Conservation (phyloP, 192 early-diverging fungal species). For the Backusella australiensis region DNA sequence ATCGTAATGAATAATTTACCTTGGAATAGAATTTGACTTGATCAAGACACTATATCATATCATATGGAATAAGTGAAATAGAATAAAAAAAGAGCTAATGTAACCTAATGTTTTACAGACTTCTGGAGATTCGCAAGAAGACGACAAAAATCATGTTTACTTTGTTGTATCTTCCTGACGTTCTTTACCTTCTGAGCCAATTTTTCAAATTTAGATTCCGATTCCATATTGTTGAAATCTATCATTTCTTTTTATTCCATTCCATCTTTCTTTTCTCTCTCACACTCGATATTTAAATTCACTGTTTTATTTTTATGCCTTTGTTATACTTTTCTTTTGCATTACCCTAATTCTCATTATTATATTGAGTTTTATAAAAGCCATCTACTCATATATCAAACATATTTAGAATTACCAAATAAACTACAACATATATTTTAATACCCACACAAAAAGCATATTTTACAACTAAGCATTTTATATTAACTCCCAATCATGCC, state of each 20-base stretch:
- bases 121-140: slow-evolving; percentile 3
- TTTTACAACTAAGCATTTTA: background rate
- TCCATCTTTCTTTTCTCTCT: background rate
- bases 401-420: background rate
- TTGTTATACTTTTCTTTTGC: background rate
- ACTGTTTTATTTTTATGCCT: background rate
- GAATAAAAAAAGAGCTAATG: background rate
- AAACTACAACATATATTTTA: background rate
- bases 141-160: background rate
- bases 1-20: background rate
- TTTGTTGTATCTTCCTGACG: slow-evolving; percentile 14
- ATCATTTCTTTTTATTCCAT: background rate
- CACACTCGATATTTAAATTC: background rate
- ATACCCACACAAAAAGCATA: background rate
- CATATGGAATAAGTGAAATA: background rate
- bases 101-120: background rate
- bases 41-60: background rate
- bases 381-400: background rate
- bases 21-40: background rate
- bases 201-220: slow-evolving; percentile 9
- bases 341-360: background rate
- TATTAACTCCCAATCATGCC: background rate
- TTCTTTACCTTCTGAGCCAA: slow-evolving; percentile 13
- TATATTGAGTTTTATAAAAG: background rate
- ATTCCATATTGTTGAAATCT: background rate